Conservation (phyloP, 2,329 filamentous ascomycete genomes). For the Grosmannia huntii region DNA sequence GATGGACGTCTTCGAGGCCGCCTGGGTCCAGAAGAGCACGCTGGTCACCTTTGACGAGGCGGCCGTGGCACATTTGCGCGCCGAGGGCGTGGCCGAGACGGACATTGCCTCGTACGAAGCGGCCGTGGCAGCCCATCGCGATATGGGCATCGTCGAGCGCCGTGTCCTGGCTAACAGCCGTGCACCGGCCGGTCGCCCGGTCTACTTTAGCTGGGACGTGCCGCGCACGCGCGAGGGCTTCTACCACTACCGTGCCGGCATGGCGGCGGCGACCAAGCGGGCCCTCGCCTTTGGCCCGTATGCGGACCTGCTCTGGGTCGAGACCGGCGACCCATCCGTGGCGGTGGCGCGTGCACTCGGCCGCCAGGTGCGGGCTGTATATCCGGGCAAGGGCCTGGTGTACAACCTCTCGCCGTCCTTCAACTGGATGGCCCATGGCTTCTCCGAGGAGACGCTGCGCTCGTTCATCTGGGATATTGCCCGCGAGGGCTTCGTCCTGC, state of each 20-base stretch:
- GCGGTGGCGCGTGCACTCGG: constrained; percentile 64
- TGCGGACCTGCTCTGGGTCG: constrained; percentile 92
- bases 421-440: constrained; percentile 97
- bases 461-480: constrained; percentile 96
- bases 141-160: constrained; percentile 68
- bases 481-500: constrained; percentile 64
- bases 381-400: constrained; percentile 77
- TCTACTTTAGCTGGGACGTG: constrained; percentile 83
- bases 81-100: constrained; percentile 49
- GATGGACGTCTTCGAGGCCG: constrained; percentile 73
- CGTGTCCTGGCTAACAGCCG: constrained; percentile 57
- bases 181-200: constrained; percentile 41
- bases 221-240: constrained; percentile 88
- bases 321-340: constrained; percentile 83
- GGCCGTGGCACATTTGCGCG: constrained; percentile 59
- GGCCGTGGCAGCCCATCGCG: constrained; percentile 47
- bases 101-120: constrained; percentile 55
- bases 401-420: constrained; percentile 96
- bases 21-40: constrained; percentile 77
- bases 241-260: constrained; percentile 80
- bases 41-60: constrained; percentile 90
- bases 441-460: constrained; percentile 67
- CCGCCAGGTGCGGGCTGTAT: constrained; percentile 53
- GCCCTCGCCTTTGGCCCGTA: constrained; percentile 85
- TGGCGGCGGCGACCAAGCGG: constrained; percentile 80